These are phyloP conservation scores for Cryptosporidium ubiquitum DNA, from an alignment of 169 alveolate genomes.

Conservation along the genomic window DNA sequence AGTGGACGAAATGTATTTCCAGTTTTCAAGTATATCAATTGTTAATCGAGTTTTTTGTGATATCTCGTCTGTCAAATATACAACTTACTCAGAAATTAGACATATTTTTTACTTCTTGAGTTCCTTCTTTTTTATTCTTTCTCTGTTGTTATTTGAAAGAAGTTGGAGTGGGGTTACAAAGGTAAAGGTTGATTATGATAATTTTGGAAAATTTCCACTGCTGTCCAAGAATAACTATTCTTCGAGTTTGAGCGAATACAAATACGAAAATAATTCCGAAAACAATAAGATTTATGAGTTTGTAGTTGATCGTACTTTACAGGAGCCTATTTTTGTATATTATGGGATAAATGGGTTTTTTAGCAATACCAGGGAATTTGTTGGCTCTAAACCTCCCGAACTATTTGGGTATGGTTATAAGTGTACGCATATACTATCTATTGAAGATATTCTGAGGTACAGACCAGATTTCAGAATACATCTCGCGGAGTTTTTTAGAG, in stretches of 20 bases:
- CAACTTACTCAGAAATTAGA: slow-evolving; percentile 26
- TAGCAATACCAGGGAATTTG: slow-evolving; percentile 58
- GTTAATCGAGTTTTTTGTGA: slow-evolving; percentile 53
- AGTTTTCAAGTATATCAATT: slow-evolving; percentile 23
- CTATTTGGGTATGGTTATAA: slow-evolving; percentile 64
- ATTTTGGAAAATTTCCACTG: not conserved
- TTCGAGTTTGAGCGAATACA: not conserved
- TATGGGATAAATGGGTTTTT: slow-evolving; percentile 47
- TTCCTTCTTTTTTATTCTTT: slow-evolving; percentile 15
- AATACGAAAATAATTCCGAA: not conserved
- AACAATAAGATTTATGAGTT: slow-evolving; percentile 26
- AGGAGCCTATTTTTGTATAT: slow-evolving; percentile 55
- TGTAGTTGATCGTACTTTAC: slow-evolving; percentile 29
- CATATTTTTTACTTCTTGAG: slow-evolving; percentile 16
- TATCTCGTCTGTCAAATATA: slow-evolving; percentile 56
- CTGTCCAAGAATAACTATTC: not conserved
- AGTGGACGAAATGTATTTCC: not conserved
- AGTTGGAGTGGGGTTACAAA: slow-evolving; percentile 35
- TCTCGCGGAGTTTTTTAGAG: slow-evolving; percentile 62
- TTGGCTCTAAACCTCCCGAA: slow-evolving; percentile 62
- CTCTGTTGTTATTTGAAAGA: slow-evolving; percentile 26
- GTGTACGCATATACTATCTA: slow-evolving; percentile 61
- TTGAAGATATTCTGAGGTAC: slow-evolving; percentile 37
- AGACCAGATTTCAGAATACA: slow-evolving; percentile 51
- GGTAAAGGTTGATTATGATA: slow-evolving; percentile 35